phyloP scores from a whole-genome alignment of 129 eudicot species.

The Arctium lappa region DNA sequence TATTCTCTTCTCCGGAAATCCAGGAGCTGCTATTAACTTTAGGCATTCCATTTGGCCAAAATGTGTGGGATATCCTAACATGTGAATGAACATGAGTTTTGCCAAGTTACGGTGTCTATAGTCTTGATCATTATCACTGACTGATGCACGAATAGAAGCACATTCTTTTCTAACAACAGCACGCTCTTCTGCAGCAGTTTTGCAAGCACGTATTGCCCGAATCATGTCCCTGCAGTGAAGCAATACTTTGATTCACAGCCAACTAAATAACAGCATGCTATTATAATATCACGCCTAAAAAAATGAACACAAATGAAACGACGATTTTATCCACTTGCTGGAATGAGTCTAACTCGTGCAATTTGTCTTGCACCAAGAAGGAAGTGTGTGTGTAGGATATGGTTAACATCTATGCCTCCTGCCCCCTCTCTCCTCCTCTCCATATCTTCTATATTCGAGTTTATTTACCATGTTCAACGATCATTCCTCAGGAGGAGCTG shows the following conservation, averaged over 20 bases:
- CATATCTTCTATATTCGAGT: neutral
- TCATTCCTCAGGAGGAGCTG: neutral
- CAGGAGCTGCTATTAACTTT: conserved; percentile 94
- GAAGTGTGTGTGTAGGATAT: neutral
- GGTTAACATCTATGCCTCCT: neutral
- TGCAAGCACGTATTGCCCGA: conserved; percentile 99
- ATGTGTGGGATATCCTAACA: conserved; percentile 99
- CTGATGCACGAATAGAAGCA: conserved; percentile 96
- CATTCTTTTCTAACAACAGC: conserved; percentile 99
- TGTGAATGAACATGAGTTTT: conserved; percentile 99
- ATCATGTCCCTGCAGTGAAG: conserved; percentile 93
- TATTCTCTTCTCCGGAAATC: conserved; percentile 97
- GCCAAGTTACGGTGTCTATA: conserved; percentile 98
- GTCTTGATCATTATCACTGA: conserved; percentile 86
- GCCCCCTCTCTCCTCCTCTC: neutral
- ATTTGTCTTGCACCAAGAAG: neutral
- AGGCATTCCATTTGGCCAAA: conserved; percentile 99
- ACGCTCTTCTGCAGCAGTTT: conserved; percentile 99
- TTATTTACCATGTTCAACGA: neutral
- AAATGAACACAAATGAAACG: neutral
- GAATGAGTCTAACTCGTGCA: neutral
- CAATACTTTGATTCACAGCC: conserved; percentile 6
- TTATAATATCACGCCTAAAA: neutral
- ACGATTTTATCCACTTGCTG: neutral
- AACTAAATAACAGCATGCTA: conserved; percentile 21